These are phyloP conservation scores for Fusarium sp. DNA, from an alignment of 2,329 filamentous ascomycete species.

Conservation along the genomic window DNA sequence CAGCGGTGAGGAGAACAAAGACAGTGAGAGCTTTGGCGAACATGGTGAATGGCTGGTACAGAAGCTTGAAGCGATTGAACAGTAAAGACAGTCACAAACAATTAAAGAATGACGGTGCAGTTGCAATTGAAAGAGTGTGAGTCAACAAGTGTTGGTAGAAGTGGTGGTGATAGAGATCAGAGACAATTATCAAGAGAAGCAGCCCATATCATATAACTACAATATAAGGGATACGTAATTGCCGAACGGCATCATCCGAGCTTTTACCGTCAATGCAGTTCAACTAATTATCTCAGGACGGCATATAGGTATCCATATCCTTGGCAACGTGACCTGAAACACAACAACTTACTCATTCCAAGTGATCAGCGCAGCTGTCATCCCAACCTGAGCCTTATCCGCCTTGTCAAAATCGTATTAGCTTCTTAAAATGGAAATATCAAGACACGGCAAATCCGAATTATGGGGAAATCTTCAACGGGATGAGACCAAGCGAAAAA, in stretches of 20 bases:
- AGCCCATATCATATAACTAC: not conserved
- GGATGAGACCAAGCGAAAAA: conserved; percentile 18
- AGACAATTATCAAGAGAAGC: not conserved
- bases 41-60: conserved; percentile 12
- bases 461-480: not conserved
- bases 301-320: not conserved
- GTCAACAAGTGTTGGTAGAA: not conserved
- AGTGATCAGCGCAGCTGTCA: not conserved
- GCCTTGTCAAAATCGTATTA: not conserved
- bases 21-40: conserved; percentile 24
- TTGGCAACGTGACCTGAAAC: conserved; percentile 18
- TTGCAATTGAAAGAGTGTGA: conserved; percentile 14
- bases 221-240: not conserved
- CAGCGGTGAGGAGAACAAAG: conserved; percentile 24
- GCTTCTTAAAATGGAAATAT: not conserved
- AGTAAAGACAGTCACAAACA: not conserved
- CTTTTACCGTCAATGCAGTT: not conserved
- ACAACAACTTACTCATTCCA: not conserved
- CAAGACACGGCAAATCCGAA: not conserved
- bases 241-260: not conserved
- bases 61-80: not conserved
- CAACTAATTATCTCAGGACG: not conserved
- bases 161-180: not conserved
- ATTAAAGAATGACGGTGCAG: conserved; percentile 7
- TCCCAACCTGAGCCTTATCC: not conserved